Evolutionary conservation across 805 yeast species (phyloP), one percentile per base, ranked within the genome.

Genomic region (Schwanniomyces yamadae): DNA sequence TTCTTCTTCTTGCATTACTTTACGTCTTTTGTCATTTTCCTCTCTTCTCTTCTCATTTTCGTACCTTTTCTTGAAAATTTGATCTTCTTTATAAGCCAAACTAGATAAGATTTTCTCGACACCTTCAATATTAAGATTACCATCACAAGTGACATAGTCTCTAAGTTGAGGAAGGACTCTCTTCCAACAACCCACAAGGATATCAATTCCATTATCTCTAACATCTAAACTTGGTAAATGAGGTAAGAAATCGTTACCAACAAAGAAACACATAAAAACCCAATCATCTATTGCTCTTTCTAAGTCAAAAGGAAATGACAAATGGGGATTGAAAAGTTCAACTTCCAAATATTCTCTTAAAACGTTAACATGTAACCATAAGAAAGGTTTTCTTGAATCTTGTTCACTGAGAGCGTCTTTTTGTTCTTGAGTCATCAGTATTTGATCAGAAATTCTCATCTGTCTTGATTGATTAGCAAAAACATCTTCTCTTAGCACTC

Each of bases 261-360:
- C 95, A 56, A 93, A 93, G 69, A 93, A 93, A 74, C 98, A 91
- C 90, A 93, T 84, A 49, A 93, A 93, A 11, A 93, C 88, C 99
- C 99, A 93, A 63, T 93, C 99, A 57, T 93, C 99, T 42, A 93
- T 82, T 2, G 98, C 97, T 40, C 99, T 73, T 63, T 93, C 99
- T 36, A 90, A 60, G 56, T 93, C 97, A 62, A 83, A 89, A 14
- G 78, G 74, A 52, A 85, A 82, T 2, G 87, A 75, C 13, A 83
- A 54, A 25, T 81, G 72, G 3, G 89, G 86, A 19, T 84, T 78
- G 38, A 69, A 71, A 32, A 93, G 71, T 61, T 93, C 99, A 10
- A 84, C 78, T 36, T 81, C 85, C 38, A 93, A 69, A 53, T 93
- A 93, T 55, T 93, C 97, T 46, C 99, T 69, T 37, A 93, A 64